phyloP scores from a whole-genome alignment of 2,329 filamentous ascomycete species.

The Aphanocladium album region DNA sequence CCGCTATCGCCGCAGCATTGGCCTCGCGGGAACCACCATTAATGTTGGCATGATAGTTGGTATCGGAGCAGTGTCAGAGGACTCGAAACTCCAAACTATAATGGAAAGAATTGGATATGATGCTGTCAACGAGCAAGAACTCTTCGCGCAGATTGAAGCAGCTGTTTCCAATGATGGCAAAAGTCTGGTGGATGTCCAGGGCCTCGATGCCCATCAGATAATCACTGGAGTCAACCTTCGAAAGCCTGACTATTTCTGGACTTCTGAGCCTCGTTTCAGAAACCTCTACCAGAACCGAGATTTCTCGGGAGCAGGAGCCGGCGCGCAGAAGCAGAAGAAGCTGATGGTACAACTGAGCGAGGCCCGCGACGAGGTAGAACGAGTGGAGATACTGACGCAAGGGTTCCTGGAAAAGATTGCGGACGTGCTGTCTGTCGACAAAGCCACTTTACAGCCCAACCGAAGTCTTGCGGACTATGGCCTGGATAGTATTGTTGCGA shows the following conservation, averaged over 20 bases:
- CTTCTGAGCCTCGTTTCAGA: constrained; percentile 19
- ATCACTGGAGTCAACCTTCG: constrained; percentile 21
- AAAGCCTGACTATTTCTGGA: constrained; percentile 21
- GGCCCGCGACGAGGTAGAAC: constrained; percentile 12
- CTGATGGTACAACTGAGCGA: constrained; percentile 15
- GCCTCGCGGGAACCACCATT: constrained; percentile 28
- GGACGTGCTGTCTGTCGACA: constrained; percentile 13
- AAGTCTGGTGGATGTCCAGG: background rate
- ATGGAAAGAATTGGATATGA: constrained; percentile 17
- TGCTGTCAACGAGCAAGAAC: constrained; percentile 18
- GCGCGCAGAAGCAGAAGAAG: constrained; percentile 17
- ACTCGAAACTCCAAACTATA: constrained; percentile 15
- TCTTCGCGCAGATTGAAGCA: background rate
- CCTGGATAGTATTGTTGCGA: constrained; percentile 20
- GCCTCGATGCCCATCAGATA: constrained; percentile 19
- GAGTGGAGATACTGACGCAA: constrained; percentile 15
- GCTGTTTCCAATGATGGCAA: constrained; percentile 13
- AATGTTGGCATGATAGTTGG: constrained; percentile 30
- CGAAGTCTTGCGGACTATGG: constrained; percentile 20
- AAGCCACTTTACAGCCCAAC: constrained; percentile 14
- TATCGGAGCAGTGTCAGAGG: constrained; percentile 19
- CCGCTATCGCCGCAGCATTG: constrained; percentile 24
- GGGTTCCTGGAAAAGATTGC: constrained; percentile 20
- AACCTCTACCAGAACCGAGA: constrained; percentile 22
- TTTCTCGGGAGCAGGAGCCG: constrained; percentile 13